Conservation (phyloP, 495 filamentous ascomycete species). For the Trichoderma erinaceum region DNA sequence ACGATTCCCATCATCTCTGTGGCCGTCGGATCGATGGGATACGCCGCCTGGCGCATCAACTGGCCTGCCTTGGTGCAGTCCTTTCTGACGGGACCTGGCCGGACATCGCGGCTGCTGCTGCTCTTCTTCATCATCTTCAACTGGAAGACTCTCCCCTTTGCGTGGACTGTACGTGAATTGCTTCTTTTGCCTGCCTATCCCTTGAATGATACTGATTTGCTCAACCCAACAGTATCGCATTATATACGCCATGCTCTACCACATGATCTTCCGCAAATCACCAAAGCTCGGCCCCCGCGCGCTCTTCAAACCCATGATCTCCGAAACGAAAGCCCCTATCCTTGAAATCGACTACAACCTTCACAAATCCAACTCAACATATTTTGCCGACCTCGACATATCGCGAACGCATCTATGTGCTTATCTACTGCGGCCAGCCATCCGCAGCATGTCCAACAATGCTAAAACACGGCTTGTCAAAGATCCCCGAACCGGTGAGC, state of each 20-base stretch:
- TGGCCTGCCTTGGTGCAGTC: conserved; percentile 27
- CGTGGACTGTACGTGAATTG: conserved; percentile 59
- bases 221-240: conserved; percentile 48
- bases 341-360: conserved; percentile 76
- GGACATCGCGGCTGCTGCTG: conserved; percentile 42
- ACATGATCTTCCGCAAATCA: conserved; percentile 39
- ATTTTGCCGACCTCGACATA: conserved; percentile 76
- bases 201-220: conserved; percentile 11
- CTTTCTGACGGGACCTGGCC: conserved; percentile 47
- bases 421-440: conserved; percentile 47
- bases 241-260: conserved; percentile 54
- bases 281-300: conserved; percentile 40
- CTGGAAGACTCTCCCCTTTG: conserved; percentile 67
- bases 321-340: conserved; percentile 50
- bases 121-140: conserved; percentile 52
- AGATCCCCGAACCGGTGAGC: conserved; percentile 30
- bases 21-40: conserved; percentile 30
- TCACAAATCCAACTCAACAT: conserved; percentile 80
- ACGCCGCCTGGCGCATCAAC: conserved; percentile 39
- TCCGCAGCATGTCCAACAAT: conserved; percentile 36
- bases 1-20: conserved; percentile 26
- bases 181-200: not conserved
- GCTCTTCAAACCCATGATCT: conserved; percentile 62
- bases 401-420: conserved; percentile 55
- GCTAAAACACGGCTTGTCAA: conserved; percentile 34